Base-by-base conservation (phyloP, 495 filamentous ascomycete species). In the Cudoniella acicularis region DNA sequence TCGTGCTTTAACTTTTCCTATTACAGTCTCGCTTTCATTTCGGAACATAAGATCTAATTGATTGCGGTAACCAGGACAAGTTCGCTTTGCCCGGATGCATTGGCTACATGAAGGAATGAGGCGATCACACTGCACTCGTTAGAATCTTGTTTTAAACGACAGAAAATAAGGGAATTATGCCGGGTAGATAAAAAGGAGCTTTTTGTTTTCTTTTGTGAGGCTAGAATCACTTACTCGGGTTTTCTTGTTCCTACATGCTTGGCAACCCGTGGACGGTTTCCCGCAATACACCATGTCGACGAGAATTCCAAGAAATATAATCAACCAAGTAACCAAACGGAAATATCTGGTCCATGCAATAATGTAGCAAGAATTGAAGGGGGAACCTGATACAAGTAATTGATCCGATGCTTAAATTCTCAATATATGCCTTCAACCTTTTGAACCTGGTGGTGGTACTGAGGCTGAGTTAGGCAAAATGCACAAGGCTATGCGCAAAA, bases 11-110 rank as follows among this genome's bases (percentile, higher is more conserved):
- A 82, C 84, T 69, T 87, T 90, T 57, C 78, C 78, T 57, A 83
- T 80, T 47, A 90, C 84, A 60, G 83, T 79, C 53, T 79, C 78
- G 67, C 85, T 90, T 68, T 91, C 84, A 64, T 89, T 85, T 24
- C 87, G 83, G 67, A 90, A 91, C 78, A 89, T 83, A 43, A 90
- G 74, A 54, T 86, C 84, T 43, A 89, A 70, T 61, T 87, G 79
- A 53, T 88, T 85, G 43, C 87, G 79, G 65, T 91, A 91, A 22
- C 87, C 87, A 49, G 87, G 85, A 65, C 87, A 91, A 61, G 72
- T 69, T 64, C 84, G 77, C 62, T 79, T 77, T 50, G 80, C 77
- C 62, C 83, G 80, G 41, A 77, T 68, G 66, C 87, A 91, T 68
- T 90, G 87, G 40, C 81, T 80, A 62, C 87, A 91, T 45, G 79